Base-by-base conservation (phyloP, 2,329 filamentous ascomycete genomes). In the Claviceps maximensis region DNA sequence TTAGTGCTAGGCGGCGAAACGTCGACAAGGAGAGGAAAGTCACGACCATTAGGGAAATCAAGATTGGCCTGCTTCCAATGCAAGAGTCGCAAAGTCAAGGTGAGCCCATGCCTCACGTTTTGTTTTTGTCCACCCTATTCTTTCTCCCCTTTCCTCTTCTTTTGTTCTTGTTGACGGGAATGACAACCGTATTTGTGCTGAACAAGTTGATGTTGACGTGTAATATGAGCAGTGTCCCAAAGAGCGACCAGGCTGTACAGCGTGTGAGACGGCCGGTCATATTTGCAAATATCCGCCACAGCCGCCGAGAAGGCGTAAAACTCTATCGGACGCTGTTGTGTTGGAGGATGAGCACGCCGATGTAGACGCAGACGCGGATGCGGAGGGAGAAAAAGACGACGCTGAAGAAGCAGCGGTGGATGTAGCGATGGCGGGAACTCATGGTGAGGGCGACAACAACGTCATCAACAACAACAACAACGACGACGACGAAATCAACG, bases 211-310 rank as follows among this genome's bases (percentile, higher is more conserved):
- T 46, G 49, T 56, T 67, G 52, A 67, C 54, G 10, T 15, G 23
- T 27, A 19, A 36, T 6, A 15, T 48, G 46, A 12, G 15, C 23
- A 74, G 71, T 76, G 73, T 46, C 65, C 71, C 12, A 69, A 64
- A 47, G 65, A 67, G 44, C 66, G 62, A 41, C 73, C 73, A 4
- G 59, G 59, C 1, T 76, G 74, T 55, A 61, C 60, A 7, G 64
- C 65, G 40, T 76, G 73, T 27, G 52, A 63, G 23, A 56, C 59
- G 7, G 53, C 59, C 5, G 65, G 64, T 0, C 53, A 61, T 5
- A 54, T 56, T 8, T 76, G 73, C 55, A 62, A 69, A 48, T 76
- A 74, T 56, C 63, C 71, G 23, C 58, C 63, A n/a, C 60, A 62
- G 13, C 67, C 62, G 41, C 59, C 52, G 19, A 61, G 59, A 49